These are phyloP conservation scores for Nemania bipapillata DNA, from an alignment of 2,329 filamentous ascomycete species.

Conservation along the genomic window DNA sequence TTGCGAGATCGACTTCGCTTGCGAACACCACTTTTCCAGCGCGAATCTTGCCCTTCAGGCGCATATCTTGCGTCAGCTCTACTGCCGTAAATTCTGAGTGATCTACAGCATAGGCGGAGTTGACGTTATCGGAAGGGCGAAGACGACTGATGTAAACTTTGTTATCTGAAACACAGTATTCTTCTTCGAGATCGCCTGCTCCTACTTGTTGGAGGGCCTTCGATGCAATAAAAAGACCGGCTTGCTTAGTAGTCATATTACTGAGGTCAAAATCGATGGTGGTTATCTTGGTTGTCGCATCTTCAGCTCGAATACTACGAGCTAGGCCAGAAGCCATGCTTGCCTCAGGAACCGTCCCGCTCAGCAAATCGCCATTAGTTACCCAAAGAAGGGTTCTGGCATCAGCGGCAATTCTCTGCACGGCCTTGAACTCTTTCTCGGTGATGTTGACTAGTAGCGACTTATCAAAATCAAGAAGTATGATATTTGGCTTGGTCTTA, in stretches of 20 bases:
- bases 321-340: neutral
- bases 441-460: constrained; percentile 43
- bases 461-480: too few species aligned
- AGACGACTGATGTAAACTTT: neutral
- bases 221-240: too few species aligned
- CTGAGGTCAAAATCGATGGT: neutral
- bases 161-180: neutral
- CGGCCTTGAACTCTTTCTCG: constrained; percentile 43
- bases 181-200: neutral
- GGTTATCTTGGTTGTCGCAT: neutral
- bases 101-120: neutral
- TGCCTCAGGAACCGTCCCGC: neutral
- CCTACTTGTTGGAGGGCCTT: neutral
- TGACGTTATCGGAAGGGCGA: neutral
- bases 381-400: neutral
- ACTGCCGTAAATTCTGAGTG: neutral
- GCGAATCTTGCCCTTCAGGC: constrained; percentile 41
- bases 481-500: too few species aligned
- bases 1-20: constrained; percentile 25
- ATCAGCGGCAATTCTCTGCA: neutral
- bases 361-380: neutral
- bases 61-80: constrained; percentile 36
- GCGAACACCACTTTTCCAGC: neutral
- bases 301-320: neutral
- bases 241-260: too few species aligned